These are phyloP conservation scores for Cryphonectria naterciae DNA, from an alignment of 2,329 filamentous ascomycete genomes.

Conservation along the genomic window DNA sequence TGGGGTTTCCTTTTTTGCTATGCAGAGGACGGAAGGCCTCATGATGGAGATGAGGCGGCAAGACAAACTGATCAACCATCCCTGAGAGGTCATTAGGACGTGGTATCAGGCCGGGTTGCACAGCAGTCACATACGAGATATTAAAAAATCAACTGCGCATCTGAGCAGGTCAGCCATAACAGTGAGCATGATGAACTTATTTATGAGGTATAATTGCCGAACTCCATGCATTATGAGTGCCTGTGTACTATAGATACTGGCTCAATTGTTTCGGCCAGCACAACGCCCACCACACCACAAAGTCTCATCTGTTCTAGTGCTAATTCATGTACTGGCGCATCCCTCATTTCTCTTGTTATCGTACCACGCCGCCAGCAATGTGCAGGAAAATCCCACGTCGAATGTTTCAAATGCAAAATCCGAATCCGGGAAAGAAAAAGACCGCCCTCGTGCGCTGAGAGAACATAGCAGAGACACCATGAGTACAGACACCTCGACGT, in stretches of 20 bases:
- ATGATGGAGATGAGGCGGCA: slow-evolving; percentile 1
- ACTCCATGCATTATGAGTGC: slow-evolving; percentile 27
- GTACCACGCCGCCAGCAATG: not conserved
- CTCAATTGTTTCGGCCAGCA: not conserved
- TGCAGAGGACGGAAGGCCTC: slow-evolving; percentile 39
- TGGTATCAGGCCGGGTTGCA: too few species aligned
- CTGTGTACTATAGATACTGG: slow-evolving; percentile 11
- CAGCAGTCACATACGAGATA: not conserved
- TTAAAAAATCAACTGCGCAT: not conserved
- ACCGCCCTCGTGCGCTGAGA: not conserved
- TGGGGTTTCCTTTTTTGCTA: slow-evolving; percentile 46
- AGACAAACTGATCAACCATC: not conserved
- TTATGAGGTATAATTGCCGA: slow-evolving; percentile 21
- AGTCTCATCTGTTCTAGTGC: slow-evolving; percentile 3
- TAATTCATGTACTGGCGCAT: not conserved
- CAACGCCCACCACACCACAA: not conserved
- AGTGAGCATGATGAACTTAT: not conserved
- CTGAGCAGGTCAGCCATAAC: not conserved
- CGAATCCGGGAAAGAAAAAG: not conserved
- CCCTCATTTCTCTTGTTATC: not conserved
- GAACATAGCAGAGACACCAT: not conserved
- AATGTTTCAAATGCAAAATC: not conserved
- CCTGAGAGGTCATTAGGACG: not conserved
- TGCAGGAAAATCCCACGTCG: not conserved
- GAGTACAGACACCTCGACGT: not conserved